These are phyloP conservation scores for Lepidium africanum DNA, from an alignment of 345 rosid species.

Conservation along the genomic window DNA sequence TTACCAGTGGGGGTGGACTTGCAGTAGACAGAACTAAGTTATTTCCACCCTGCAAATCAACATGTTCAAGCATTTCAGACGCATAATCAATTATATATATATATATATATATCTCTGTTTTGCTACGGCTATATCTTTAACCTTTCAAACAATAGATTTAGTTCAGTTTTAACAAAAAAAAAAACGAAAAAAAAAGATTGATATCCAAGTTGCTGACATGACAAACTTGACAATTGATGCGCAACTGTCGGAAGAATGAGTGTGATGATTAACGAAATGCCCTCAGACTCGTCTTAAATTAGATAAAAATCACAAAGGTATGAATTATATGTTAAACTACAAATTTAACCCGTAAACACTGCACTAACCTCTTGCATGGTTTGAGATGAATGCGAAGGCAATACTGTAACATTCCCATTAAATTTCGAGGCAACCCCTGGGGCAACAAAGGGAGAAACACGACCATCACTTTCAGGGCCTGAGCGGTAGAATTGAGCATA, in stretches of 20 bases:
- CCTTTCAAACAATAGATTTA: not conserved
- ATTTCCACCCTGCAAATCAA: constrained; percentile 61
- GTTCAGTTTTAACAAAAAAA: not conserved
- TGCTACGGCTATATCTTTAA: not conserved
- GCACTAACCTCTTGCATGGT: constrained; percentile 71
- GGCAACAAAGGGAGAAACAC: constrained; percentile 70
- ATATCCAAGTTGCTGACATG: not conserved
- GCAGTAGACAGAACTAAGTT: constrained; percentile 56
- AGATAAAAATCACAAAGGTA: not conserved
- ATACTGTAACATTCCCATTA: constrained; percentile 62
- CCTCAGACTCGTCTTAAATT: not conserved
- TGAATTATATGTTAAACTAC: not conserved
- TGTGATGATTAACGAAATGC: not conserved
- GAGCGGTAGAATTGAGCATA: constrained; percentile 76
- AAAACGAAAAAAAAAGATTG: not conserved
- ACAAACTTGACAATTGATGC: not conserved
- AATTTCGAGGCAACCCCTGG: constrained; percentile 68
- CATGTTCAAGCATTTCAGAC: constrained; percentile 23
- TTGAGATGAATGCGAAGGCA: constrained; percentile 73
- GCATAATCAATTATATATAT: not conserved
- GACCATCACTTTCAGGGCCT: constrained; percentile 62
- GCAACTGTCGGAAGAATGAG: not conserved
- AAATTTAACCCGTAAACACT: not conserved
- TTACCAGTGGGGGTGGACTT: constrained; percentile 60
- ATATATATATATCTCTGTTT: not conserved